Evolutionary conservation across 805 yeast genomes (phyloP).

Genomic region (Wickerhamiella bombiphila): DNA sequence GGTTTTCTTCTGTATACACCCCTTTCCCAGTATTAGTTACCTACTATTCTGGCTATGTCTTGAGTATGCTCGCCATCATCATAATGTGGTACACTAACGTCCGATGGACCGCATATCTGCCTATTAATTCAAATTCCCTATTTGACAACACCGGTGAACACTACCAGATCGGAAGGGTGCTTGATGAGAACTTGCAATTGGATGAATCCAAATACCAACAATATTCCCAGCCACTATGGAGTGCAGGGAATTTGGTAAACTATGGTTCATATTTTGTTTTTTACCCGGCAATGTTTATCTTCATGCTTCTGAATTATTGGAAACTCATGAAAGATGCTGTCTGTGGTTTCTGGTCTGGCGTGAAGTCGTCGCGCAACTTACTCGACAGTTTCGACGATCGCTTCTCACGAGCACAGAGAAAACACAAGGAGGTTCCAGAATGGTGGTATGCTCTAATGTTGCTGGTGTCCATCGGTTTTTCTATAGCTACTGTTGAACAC

Average conservation of each 20-base stretch:
- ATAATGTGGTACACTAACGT: conserved; percentile 29
- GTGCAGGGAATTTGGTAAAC: conserved; percentile 42
- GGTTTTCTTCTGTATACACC: conserved; percentile 33
- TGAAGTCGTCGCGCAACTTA: neutral
- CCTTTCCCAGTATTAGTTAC: conserved; percentile 34
- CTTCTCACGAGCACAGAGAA: conserved; percentile 31
- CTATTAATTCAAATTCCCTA: conserved; percentile 34
- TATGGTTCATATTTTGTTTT: conserved; percentile 42
- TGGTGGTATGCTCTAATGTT: conserved; percentile 39
- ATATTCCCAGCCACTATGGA: conserved; percentile 48
- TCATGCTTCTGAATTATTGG: conserved; percentile 34
- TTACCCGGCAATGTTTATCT: conserved; percentile 38
- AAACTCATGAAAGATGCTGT: conserved; percentile 16
- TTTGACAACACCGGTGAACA: conserved; percentile 37
- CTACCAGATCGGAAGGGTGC: conserved; percentile 33
- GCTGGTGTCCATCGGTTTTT: conserved; percentile 29
- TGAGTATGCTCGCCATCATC: conserved; percentile 31
- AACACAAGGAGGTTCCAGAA: too few species aligned
- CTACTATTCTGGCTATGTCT: conserved; percentile 38
- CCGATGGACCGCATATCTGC: too few species aligned
- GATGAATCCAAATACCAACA: conserved; percentile 33
- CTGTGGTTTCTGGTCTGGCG: neutral
- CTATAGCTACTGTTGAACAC: conserved; percentile 28
- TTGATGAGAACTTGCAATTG: conserved; percentile 30
- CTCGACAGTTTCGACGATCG: conserved; percentile 5